These are phyloP conservation scores for Candida gorgasii DNA, from an alignment of 805 yeast genomes.

Conservation along the genomic window DNA sequence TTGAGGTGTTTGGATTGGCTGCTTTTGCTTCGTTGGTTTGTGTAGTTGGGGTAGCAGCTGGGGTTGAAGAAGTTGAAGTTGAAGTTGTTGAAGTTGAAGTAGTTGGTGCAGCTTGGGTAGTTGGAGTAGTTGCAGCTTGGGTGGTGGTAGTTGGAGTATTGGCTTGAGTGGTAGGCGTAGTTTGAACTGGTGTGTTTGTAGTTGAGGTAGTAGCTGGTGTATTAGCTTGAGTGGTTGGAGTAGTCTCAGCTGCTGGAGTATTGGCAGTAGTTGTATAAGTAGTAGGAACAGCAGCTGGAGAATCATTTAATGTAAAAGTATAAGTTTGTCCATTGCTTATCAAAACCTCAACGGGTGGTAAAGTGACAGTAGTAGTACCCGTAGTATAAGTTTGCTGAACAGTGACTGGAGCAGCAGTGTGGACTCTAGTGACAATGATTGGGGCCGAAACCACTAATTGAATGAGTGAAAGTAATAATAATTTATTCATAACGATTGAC, in stretches of 20 bases:
- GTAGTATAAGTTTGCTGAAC: constrained; percentile 42
- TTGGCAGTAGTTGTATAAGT: constrained; percentile 27
- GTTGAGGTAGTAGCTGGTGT: constrained; percentile 20
- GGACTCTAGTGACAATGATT: constrained; percentile 50
- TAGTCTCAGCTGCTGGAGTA: constrained; percentile 21
- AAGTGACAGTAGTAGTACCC: constrained; percentile 48
- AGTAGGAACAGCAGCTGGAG: constrained; percentile 35
- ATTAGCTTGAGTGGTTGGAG: constrained; percentile 22
- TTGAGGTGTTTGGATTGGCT: constrained; percentile 8
- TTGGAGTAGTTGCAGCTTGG: constrained; percentile 17
- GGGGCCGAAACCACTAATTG: constrained; percentile 34
- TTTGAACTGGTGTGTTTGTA: constrained; percentile 23
- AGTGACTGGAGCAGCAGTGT: constrained; percentile 57
- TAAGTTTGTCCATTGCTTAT: constrained; percentile 54
- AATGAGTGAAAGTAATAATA: constrained; percentile 18
- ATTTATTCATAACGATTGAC: constrained; percentile 11
- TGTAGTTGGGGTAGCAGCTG: constrained; percentile 14
- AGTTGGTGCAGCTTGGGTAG: constrained; percentile 13
- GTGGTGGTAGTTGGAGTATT: constrained; percentile 13
- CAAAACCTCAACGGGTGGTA: constrained; percentile 54
- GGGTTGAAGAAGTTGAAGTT: constrained; percentile 12
- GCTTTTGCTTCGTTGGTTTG: constrained; percentile 13
- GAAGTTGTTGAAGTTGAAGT: constrained; percentile 12
- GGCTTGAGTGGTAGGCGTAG: constrained; percentile 13
- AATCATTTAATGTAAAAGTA: constrained; percentile 44